phyloP scores from a whole-genome alignment of 208 protist genomes.

The Wallacemonas collosoma region DNA sequence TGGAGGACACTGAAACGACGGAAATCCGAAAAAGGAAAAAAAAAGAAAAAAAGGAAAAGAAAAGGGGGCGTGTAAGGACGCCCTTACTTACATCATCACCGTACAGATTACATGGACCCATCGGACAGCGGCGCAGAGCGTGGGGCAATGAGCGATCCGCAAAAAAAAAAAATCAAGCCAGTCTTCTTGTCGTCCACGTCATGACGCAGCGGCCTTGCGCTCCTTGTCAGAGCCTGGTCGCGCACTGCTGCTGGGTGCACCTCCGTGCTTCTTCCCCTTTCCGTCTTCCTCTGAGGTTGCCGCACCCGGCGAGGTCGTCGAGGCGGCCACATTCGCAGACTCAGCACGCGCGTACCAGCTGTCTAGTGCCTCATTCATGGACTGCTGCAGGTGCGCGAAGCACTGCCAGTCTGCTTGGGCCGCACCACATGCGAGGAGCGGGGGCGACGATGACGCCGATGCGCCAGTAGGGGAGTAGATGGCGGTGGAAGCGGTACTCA shows the following conservation, averaged over 20 bases:
- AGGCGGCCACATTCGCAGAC: not conserved
- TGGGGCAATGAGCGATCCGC: no score
- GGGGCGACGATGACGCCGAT: not conserved
- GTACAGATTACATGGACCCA: no score
- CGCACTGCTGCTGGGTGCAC: not conserved
- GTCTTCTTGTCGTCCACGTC: not conserved
- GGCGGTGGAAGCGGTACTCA: conserved; percentile 11
- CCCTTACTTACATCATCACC: no score
- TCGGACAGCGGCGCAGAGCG: no score
- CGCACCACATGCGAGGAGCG: not conserved
- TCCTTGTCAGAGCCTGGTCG: not conserved
- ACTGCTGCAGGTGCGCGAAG: conserved; percentile 49
- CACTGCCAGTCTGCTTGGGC: conserved; percentile 4
- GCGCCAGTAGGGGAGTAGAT: not conserved
- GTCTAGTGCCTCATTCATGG: conserved; percentile 41
- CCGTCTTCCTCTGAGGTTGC: not conserved
- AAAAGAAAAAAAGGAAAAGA: not conserved
- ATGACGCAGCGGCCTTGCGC: not conserved
- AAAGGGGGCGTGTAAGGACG: no score
- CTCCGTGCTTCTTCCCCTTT: conserved; percentile 6
- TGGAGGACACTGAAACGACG: no score
- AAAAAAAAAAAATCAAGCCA: conserved; percentile 1
- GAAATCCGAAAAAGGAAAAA: not conserved
- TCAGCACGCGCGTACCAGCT: conserved; percentile 16
- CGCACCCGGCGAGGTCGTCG: not conserved